phyloP scores from a whole-genome alignment of 148 eudicot species.

The Cornus florida region DNA sequence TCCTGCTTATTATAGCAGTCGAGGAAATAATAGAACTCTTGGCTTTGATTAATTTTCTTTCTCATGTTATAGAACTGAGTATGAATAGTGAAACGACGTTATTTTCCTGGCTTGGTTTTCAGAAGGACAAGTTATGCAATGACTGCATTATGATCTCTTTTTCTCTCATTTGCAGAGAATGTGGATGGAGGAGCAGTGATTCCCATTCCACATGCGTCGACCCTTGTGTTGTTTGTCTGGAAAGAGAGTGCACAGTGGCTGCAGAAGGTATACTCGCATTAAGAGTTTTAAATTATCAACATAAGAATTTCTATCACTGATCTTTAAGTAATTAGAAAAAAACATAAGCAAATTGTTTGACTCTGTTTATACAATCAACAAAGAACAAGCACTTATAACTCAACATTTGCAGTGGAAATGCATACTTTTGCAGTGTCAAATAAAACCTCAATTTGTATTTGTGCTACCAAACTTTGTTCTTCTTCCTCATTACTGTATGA shows the following conservation, averaged over 20 bases:
- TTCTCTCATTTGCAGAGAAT: constrained; percentile 55
- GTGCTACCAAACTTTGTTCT: background rate
- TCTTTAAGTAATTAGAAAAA: background rate
- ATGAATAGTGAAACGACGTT: background rate
- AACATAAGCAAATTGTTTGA: background rate
- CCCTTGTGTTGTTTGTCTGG: constrained; percentile 94
- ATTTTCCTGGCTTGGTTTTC: background rate
- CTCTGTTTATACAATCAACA: background rate
- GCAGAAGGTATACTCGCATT: constrained; percentile 60
- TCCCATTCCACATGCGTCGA: constrained; percentile 49
- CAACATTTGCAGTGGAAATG: background rate
- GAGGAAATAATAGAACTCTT: too few relatives aligned
- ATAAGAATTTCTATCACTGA: background rate
- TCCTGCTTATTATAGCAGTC: too few relatives aligned
- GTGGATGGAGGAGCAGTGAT: constrained; percentile 69
- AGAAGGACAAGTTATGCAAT: background rate
- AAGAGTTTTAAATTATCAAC: background rate
- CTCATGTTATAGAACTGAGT: background rate
- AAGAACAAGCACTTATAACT: background rate
- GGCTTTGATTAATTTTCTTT: background rate
- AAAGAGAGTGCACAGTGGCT: constrained; percentile 90
- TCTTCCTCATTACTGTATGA: background rate
- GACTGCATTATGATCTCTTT: background rate
- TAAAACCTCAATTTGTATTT: background rate
- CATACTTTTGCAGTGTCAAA: background rate